Conservation (phyloP, 352 stramenopile genomes). For the Lagenidium giganteum region DNA sequence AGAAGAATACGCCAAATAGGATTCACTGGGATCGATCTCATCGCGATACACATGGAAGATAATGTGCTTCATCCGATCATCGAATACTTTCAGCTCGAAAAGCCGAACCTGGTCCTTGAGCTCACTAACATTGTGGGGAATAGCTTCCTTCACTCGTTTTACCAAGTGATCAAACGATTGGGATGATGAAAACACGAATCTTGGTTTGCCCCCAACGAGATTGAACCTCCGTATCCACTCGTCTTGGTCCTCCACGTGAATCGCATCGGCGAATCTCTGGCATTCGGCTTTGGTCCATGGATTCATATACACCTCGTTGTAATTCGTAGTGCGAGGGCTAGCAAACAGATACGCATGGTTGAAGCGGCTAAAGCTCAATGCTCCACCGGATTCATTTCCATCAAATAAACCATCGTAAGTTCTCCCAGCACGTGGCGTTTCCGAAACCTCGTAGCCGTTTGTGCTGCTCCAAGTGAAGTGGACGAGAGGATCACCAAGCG, state of each 20-base stretch:
- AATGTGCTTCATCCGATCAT: slow-evolving; percentile 13
- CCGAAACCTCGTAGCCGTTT: too few species aligned
- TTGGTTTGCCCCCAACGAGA: slow-evolving; percentile 21
- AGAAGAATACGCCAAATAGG: slow-evolving; percentile 12
- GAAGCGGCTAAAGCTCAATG: too few species aligned
- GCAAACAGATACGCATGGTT: slow-evolving; percentile 18
- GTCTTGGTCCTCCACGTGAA: slow-evolving; percentile 10
- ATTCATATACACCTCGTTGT: slow-evolving; percentile 23
- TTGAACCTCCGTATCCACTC: slow-evolving; percentile 18
- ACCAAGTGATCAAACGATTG: slow-evolving; percentile 6
- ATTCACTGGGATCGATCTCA: slow-evolving; percentile 2
- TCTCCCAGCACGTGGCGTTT: too few species aligned
- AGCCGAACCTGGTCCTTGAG: too few species aligned
- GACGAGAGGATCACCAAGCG: not conserved
- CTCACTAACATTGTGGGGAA: too few species aligned
- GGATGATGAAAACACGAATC: slow-evolving; percentile 14
- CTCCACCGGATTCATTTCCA: too few species aligned
- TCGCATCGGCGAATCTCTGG: slow-evolving; percentile 7
- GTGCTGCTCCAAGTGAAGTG: too few species aligned
- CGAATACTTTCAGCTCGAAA: slow-evolving; percentile 2
- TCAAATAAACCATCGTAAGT: too few species aligned
- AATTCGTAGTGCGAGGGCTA: slow-evolving; percentile 17
- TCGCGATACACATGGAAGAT: slow-evolving; percentile 9
- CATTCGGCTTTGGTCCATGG: slow-evolving; percentile 22
- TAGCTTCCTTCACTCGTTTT: too few species aligned